Evolutionary conservation across 1,139 yeast genomes (phyloP).

Genomic region (Hyphopichia khmerensis): DNA sequence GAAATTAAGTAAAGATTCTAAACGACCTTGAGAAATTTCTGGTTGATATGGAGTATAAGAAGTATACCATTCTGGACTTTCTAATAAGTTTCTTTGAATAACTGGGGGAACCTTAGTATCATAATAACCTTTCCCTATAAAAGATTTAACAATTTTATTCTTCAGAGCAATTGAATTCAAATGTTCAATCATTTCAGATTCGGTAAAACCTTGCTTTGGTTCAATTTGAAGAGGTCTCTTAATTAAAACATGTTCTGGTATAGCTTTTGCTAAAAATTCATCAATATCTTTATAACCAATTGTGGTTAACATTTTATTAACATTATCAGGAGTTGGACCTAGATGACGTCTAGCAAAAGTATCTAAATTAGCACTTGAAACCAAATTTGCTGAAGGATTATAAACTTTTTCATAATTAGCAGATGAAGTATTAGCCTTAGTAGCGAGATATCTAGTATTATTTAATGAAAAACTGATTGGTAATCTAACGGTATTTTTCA

Average conservation of each 20-base stretch:
- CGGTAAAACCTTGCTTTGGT: conserved; percentile 75
- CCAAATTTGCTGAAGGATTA: conserved; percentile 29
- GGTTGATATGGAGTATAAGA: conserved; percentile 98
- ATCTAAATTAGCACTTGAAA: conserved; percentile 53
- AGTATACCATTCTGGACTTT: conserved; percentile 97
- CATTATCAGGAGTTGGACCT: conserved; percentile 74
- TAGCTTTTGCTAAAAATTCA: conserved; percentile 67
- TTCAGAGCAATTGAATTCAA: conserved; percentile 68
- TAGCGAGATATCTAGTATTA: conserved; percentile 1
- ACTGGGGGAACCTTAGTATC: conserved; percentile 91
- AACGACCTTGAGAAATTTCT: conserved; percentile 94
- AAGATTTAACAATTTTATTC: conserved; percentile 68
- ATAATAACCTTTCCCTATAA: conserved; percentile 92
- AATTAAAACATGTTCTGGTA: conserved; percentile 74
- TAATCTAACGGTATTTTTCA: neutral
- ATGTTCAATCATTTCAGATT: conserved; percentile 73
- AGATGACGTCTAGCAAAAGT: conserved; percentile 88
- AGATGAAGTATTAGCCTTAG: conserved; percentile 49
- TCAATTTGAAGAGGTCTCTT: conserved; percentile 62
- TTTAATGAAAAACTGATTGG: neutral
- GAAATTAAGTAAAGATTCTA: conserved; percentile 83
- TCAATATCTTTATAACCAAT: conserved; percentile 70
- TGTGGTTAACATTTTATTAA: conserved; percentile 58
- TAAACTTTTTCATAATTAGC: conserved; percentile 40
- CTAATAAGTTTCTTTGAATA: conserved; percentile 86